Evolutionary conservation across 2,329 filamentous ascomycete species (phyloP).

Genomic region (Coniochaeta hoffmannii): DNA sequence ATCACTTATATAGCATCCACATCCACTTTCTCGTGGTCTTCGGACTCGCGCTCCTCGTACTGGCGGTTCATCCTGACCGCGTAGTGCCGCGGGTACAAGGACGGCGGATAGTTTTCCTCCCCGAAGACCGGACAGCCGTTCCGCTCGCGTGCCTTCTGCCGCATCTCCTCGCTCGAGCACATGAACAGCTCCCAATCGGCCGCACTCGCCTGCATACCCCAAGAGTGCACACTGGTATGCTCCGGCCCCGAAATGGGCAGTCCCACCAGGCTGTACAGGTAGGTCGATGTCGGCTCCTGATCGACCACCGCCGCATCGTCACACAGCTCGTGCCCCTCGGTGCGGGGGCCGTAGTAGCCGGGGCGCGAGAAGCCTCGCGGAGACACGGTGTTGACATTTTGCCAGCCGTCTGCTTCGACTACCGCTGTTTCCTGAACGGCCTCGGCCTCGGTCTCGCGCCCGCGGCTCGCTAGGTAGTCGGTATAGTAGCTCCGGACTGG

Average conservation of each 20-base stretch:
- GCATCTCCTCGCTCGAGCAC: slow-evolving; percentile 1
- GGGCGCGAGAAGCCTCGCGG: not conserved
- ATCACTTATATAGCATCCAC: no score
- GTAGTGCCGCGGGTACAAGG: slow-evolving; percentile 1
- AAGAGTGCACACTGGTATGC: no score
- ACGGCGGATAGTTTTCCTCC: not conserved
- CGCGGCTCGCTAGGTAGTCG: not conserved
- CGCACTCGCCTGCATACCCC: not conserved
- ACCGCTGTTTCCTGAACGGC: not conserved
- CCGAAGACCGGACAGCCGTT: not conserved
- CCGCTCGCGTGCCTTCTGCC: not conserved
- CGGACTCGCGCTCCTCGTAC: not conserved
- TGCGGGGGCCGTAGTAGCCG: no score
- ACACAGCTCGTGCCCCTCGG: no score
- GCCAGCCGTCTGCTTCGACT: not conserved
- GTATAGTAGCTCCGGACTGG: not conserved
- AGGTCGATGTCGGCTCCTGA: no score
- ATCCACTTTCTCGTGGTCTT: no score
- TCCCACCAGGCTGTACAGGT: no score
- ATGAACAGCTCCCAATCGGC: slow-evolving; percentile 2
- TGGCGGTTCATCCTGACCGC: not conserved
- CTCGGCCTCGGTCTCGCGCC: not conserved
- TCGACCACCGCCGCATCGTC: no score
- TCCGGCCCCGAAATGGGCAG: no score
- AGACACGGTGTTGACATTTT: not conserved